phyloP scores from a whole-genome alignment of 75 land plant genomes.

The Pinus albicaulis region DNA sequence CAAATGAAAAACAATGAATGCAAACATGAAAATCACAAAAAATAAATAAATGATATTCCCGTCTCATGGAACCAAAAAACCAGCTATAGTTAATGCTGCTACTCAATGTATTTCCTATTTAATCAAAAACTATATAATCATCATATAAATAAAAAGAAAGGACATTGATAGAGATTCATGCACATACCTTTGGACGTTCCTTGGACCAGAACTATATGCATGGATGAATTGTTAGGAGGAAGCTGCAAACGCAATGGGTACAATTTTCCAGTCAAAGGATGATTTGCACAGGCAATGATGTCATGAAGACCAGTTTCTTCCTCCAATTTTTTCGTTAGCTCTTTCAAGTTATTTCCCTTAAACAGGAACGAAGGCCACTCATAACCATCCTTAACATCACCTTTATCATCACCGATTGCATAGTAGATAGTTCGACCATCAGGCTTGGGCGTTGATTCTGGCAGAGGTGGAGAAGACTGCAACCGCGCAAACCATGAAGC shows the following conservation, averaged over 20 bases:
- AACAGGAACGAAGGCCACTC: conserved; percentile 48
- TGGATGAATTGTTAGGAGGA: conserved; percentile 83
- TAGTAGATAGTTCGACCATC: conserved; percentile 79
- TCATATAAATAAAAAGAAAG: background rate
- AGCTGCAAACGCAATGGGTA: conserved; percentile 73
- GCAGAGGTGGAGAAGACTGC: background rate
- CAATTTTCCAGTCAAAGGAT: conserved; percentile 64
- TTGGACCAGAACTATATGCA: conserved; percentile 75
- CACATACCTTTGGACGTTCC: conserved; percentile 53
- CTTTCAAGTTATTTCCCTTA: conserved; percentile 58
- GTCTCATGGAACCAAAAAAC: background rate
- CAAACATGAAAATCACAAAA: too few species aligned
- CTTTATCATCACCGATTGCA: conserved; percentile 60
- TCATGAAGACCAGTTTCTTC: conserved; percentile 59
- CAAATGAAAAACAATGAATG: background rate
- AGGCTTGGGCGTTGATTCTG: conserved; percentile 36
- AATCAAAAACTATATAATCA: background rate
- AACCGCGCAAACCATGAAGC: background rate
- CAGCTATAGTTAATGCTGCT: background rate
- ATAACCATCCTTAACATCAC: conserved; percentile 41
- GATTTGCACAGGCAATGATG: conserved; percentile 60
- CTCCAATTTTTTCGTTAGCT: conserved; percentile 53
- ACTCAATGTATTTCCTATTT: background rate
- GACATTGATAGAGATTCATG: background rate
- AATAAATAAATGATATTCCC: background rate